Evolutionary conservation across 371 early-diverging fungal genomes (phyloP), one percentile per base, ranked within the genome.

Genomic region (Mucor plumbeus): DNA sequence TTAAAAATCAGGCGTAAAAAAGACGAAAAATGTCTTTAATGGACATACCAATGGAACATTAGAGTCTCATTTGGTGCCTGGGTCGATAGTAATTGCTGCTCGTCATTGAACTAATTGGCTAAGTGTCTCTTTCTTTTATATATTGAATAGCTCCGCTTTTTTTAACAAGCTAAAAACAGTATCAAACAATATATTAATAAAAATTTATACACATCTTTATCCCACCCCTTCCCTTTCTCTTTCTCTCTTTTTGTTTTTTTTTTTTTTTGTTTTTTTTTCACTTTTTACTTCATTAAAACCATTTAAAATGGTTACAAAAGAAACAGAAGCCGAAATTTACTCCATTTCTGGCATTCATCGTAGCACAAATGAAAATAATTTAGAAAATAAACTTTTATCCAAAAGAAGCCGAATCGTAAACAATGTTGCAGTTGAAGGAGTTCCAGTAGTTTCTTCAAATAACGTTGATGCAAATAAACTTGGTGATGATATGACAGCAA

Each of bases 61-160:
- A 11, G 1, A 8, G 11, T 10, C 50, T 21, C 21, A 11, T 19
- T 50, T 26, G 50, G 44, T 44, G n/a, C 44, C 44, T 44, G 44
- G 44, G 44, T 15, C 43, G 21, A 48, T 48, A 38, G 11, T 38
- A 7, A 38, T 21, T 21, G 1, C 48, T 48, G 17, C 8, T 50
- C 26, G 50, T 19, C 26, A 50, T 50, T 50, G 19, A 55, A 55
- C 31, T 55, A 35, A 55, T 55, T 55, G 55, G 55, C 33, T n/a
- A 55, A 55, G 55, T 55, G 55, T 21, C 50, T 50, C 50, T 50
- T 50, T 55, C 55, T 55, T 55, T 31, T n/a, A 55, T 55, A 55
- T 55, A 55, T 14, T 33, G 35, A 14, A 31, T 55, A 55, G 55
- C 55, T 55, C 55, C 55, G 55, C 55, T 34, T 34, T 55, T 5